A percentile compares a stretch with the other conserved stretches of the same genome.
Evolutionary conservation across 768 basidiomycete species (phyloP).

Genomic region (Rhodotorula graminis): DNA sequence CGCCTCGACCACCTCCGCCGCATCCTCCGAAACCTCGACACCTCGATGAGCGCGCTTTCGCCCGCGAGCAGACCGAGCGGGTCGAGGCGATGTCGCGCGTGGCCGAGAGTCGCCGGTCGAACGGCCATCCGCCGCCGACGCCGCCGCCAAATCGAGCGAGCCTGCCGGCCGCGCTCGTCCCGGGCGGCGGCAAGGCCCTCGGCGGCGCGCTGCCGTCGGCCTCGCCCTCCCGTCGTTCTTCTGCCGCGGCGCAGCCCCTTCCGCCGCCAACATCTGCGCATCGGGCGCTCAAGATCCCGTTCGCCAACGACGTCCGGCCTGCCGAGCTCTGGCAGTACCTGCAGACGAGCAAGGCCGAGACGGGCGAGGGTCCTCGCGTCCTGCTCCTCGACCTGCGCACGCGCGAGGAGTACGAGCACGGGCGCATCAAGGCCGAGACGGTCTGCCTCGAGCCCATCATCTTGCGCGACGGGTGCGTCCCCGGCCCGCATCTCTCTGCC

Average conservation of each 20-base stretch:
- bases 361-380: slow-evolving; percentile 46
- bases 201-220: no score
- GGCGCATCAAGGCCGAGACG: slow-evolving; percentile 62
- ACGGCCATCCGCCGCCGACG: background rate
- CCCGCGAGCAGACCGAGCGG: slow-evolving; percentile 10
- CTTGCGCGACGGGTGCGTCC: slow-evolving; percentile 61
- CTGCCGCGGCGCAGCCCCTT: background rate
- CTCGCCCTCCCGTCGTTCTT: background rate
- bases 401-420: slow-evolving; percentile 68
- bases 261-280: slow-evolving; percentile 6
- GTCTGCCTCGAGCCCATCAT: slow-evolving; percentile 85
- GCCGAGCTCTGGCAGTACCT: slow-evolving; percentile 24
- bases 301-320: slow-evolving; percentile 20
- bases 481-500: background rate
- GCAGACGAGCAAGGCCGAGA: slow-evolving; percentile 44
- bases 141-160: background rate
- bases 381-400: slow-evolving; percentile 79
- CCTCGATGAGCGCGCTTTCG: slow-evolving; percentile 11
- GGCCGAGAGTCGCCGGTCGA: background rate
- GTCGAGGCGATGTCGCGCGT: slow-evolving; percentile 11
- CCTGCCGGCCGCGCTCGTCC: background rate
- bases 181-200: background rate
- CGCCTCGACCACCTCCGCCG: slow-evolving; percentile 6
- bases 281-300: slow-evolving; percentile 16
- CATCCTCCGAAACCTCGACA: slow-evolving; percentile 10